Evolutionary conservation across 306 rosid species (phyloP).

Genomic region (Hippophae rhamnoides): DNA sequence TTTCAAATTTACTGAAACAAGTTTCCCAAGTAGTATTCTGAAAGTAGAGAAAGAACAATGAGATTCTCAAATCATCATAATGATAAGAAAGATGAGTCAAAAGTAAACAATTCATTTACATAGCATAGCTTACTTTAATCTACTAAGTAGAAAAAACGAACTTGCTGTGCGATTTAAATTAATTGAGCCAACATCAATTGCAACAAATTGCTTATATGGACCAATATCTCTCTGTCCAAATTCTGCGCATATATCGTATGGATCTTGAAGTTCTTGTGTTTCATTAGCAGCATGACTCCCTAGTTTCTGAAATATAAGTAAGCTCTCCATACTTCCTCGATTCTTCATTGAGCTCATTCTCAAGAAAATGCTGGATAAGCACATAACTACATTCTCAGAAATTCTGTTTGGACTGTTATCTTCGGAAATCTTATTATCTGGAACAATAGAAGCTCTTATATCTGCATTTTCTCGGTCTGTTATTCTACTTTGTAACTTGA

Average conservation of each 20-base stretch:
- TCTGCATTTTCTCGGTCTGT: slow-evolving; percentile 28
- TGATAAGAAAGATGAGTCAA: slow-evolving; percentile 2
- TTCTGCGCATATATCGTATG: slow-evolving; percentile 52
- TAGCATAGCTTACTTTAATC: slow-evolving; percentile 56
- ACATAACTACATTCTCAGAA: slow-evolving; percentile 69
- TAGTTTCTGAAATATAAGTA: slow-evolving; percentile 21
- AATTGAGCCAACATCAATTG: slow-evolving; percentile 50
- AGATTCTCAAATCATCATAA: slow-evolving; percentile 7
- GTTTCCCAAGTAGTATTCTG: slow-evolving; percentile 73
- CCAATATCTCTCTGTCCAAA: slow-evolving; percentile 66
- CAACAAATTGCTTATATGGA: slow-evolving; percentile 41
- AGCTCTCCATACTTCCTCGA: slow-evolving; percentile 24
- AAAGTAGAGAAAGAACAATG: slow-evolving; percentile 20
- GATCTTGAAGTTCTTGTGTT: slow-evolving; percentile 40
- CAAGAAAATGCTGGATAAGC: slow-evolving; percentile 66
- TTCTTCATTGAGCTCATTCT: slow-evolving; percentile 49
- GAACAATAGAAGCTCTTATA: slow-evolving; percentile 22
- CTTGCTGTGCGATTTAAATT: slow-evolving; percentile 57
- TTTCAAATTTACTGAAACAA: slow-evolving; percentile 59
- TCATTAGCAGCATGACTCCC: slow-evolving; percentile 22
- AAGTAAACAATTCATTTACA: slow-evolving; percentile 2
- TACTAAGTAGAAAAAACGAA: slow-evolving; percentile 54
- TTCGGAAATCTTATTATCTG: slow-evolving; percentile 18
- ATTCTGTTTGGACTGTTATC: slow-evolving; percentile 65
- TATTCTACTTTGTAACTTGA: slow-evolving; percentile 44